phyloP scores from a whole-genome alignment of 2,329 filamentous ascomycete species.

The Emergomyces africanus region DNA sequence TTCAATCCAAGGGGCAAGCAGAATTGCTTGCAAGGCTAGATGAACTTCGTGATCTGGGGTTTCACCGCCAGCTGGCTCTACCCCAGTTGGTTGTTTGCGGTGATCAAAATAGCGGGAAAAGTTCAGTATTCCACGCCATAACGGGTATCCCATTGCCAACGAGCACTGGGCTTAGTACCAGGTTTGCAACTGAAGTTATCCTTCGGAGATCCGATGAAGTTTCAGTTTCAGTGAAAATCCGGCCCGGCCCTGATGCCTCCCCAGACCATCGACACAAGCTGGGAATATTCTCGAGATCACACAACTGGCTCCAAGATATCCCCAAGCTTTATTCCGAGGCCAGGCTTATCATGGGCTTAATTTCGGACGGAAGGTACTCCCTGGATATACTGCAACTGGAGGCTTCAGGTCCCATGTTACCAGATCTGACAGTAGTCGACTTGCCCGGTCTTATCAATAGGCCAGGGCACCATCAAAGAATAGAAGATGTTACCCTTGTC shows the following conservation, averaged over 20 bases:
- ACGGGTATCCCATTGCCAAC: constrained; percentile 10
- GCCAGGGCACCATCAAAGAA: constrained; percentile 41
- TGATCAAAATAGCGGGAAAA: constrained; percentile 11
- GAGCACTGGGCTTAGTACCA: constrained; percentile 42
- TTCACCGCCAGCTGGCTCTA: constrained; percentile 8
- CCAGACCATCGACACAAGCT: constrained; percentile 12
- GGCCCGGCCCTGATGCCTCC: constrained; percentile 11
- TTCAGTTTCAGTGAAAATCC: constrained; percentile 15
- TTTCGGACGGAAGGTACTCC: constrained; percentile 12
- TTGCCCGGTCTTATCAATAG: constrained; percentile 47
- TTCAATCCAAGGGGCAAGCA: constrained; percentile 10
- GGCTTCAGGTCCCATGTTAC: constrained; percentile 46
- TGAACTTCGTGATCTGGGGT: constrained; percentile 10
- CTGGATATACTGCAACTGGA: constrained; percentile 46
- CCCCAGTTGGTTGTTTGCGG: constrained; percentile 12
- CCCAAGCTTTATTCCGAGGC: constrained; percentile 16
- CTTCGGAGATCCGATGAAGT: constrained; percentile 25
- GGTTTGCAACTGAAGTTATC: constrained; percentile 48
- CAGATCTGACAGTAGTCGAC: constrained; percentile 49
- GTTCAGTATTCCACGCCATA: constrained; percentile 11
- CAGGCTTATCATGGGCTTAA: constrained; percentile 14
- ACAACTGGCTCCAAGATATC: constrained; percentile 15
- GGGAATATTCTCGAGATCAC: constrained; percentile 10
- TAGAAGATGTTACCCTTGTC: constrained; percentile 41
- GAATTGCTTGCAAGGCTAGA: constrained; percentile 11